Evolutionary conservation across 768 basidiomycete genomes (phyloP).

Genomic region (Suillus subluteus): DNA sequence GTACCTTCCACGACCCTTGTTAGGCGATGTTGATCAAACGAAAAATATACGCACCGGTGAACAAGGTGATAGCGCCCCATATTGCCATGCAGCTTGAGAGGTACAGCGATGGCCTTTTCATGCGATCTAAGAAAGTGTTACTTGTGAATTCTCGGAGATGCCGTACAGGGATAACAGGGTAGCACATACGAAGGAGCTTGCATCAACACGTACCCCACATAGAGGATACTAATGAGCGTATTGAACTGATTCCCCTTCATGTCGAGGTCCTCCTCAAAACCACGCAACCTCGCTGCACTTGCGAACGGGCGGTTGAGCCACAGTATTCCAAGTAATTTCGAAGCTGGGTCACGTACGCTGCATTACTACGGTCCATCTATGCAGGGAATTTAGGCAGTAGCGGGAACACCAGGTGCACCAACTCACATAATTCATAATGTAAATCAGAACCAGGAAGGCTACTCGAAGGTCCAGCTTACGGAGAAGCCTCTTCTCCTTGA

Average conservation of each 20-base stretch:
- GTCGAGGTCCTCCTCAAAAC: constrained; percentile 67
- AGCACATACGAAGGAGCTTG: constrained; percentile 70
- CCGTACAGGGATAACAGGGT: not conserved
- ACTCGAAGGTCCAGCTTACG: constrained; percentile 47
- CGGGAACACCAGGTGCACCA: not conserved
- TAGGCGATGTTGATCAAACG: constrained; percentile 10
- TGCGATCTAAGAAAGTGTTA: constrained; percentile 67
- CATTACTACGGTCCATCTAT: constrained; percentile 74
- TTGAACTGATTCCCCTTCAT: constrained; percentile 65
- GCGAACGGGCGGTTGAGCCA: not conserved
- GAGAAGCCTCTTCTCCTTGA: constrained; percentile 48
- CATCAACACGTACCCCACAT: constrained; percentile 74
- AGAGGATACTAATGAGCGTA: constrained; percentile 67
- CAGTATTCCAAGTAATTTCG: not conserved
- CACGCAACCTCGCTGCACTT: constrained; percentile 72
- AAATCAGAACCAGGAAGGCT: constrained; percentile 48
- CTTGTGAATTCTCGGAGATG: constrained; percentile 36
- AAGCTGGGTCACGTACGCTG: constrained; percentile 43
- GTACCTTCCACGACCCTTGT: constrained; percentile 32
- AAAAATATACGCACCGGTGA: constrained; percentile 44
- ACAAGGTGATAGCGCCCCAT: constrained; percentile 67
- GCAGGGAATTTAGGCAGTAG: constrained; percentile 9
- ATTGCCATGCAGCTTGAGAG: constrained; percentile 64
- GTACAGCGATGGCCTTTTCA: constrained; percentile 68
- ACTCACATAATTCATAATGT: constrained; percentile 52